These are phyloP conservation scores for Auriscalpium vulgare DNA, from an alignment of 768 basidiomycete genomes.

Conservation along the genomic window DNA sequence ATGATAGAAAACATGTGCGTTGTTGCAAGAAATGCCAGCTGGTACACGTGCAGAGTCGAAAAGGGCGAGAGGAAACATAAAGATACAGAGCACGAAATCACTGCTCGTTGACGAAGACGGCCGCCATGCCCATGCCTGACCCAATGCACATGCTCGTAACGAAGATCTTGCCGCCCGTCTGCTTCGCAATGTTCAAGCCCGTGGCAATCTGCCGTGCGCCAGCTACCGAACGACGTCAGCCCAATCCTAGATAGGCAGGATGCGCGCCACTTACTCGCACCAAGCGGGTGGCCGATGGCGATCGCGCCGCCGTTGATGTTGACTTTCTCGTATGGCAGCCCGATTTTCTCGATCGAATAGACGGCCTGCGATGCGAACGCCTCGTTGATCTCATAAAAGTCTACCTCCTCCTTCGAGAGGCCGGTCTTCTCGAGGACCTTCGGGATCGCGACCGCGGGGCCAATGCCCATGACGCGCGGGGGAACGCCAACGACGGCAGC, in stretches of 20 bases:
- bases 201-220: slow-evolving; percentile 87
- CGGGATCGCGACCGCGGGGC: slow-evolving; percentile 85
- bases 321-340: slow-evolving; percentile 69
- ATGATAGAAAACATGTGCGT: no score
- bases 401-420: slow-evolving; percentile 61
- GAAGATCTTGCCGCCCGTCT: slow-evolving; percentile 68
- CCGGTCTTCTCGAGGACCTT: slow-evolving; percentile 60
- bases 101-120: slow-evolving; percentile 79
- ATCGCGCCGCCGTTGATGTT: slow-evolving; percentile 87
- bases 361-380: slow-evolving; percentile 83
- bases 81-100: slow-evolving; percentile 22
- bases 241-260: slow-evolving; percentile 2
- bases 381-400: slow-evolving; percentile 91
- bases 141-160: slow-evolving; percentile 91
- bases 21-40: no score
- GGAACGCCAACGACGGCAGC: slow-evolving; percentile 72
- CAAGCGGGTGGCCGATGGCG: slow-evolving; percentile 83
- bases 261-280: slow-evolving; percentile 52
- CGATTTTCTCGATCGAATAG: slow-evolving; percentile 60
- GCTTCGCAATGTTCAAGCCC: slow-evolving; percentile 72
- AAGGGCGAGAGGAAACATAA: neutral
- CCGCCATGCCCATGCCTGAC: slow-evolving; percentile 87
- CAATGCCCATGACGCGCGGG: slow-evolving; percentile 86
- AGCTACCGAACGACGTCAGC: slow-evolving; percentile 30
- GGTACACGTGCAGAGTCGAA: no score